Base-by-base conservation (phyloP, 768 basidiomycete genomes). In the Pleurotus tuoliensis region DNA sequence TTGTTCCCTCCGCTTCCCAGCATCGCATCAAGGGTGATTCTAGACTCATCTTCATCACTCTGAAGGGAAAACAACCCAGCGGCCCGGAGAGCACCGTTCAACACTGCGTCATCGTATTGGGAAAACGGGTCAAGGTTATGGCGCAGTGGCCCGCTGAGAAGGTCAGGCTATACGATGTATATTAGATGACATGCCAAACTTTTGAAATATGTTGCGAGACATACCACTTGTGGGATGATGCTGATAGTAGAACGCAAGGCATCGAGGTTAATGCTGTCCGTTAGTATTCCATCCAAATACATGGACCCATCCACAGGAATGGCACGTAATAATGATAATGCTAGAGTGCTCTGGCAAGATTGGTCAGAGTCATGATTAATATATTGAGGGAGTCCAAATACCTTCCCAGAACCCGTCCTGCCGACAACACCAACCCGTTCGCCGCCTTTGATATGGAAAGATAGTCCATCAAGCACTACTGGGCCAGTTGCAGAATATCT, bases 41-140 rank as follows among this genome's bases (percentile, higher is more conserved):
- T 53, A 68, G 81, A 57, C 78, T 82, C 65, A 69, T 80, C 58
- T 69, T 81, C 70, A 64, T 72, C 71, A 44, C 62, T 63, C 62
- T 76, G 69, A 37, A 76, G 58, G 4, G 79, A 69, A 45, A 73
- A 73, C 11, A 78, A 49, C 13, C 76, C 76, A 46, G 76, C 69
- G 16, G 79, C 67, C 7, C 70, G 71, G 5, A 77, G 62, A 6
- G 76, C 72, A 41, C 70, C 68, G 49, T 76, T 76, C 52, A 77
- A 56, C 13, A 60, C 68, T 1, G 67, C 67, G 64, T 87, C 86
- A 3, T 83, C 79, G 58, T 83, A 76, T 51, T 82, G 76, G 11
- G 76, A 71, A 61, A 87, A 87, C 0, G 84, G 86, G 63, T 88
- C 87, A n/a, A 88, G 67, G 62, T 90, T 89, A 58, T 78, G 78